Percentiles rank a stretch among this genome's conserved stretches.
Conservation (phyloP, 805 yeast genomes). For the Candida ficus region DNA sequence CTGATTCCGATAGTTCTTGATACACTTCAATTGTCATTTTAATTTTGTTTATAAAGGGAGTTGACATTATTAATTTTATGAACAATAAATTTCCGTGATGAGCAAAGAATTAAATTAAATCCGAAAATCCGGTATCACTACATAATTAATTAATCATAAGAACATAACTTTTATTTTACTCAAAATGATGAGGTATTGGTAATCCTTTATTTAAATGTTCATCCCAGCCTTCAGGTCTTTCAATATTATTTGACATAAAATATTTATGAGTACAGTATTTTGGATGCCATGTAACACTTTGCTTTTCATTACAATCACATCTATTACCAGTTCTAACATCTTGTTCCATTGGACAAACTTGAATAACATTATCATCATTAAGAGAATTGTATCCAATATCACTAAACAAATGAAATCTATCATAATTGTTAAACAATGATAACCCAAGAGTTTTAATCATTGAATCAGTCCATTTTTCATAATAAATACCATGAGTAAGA, state of each 20-base stretch:
- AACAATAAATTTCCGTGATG: not conserved
- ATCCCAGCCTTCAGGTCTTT: constrained; percentile 70
- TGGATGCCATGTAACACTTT: constrained; percentile 70
- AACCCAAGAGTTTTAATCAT: constrained; percentile 84
- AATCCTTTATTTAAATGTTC: not conserved
- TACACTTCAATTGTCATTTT: constrained; percentile 18
- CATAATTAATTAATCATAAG: too few species aligned
- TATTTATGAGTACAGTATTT: constrained; percentile 67
- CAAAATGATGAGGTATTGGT: not conserved
- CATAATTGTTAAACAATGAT: constrained; percentile 65
- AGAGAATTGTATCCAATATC: not conserved
- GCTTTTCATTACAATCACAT: constrained; percentile 38
- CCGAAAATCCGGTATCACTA: too few species aligned
- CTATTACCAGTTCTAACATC: not conserved
- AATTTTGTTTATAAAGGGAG: too few species aligned
- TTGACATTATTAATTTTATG: too few species aligned
- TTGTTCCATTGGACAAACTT: not conserved
- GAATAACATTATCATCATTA: not conserved
- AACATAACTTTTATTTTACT: too few species aligned
- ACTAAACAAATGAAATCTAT: constrained; percentile 33
- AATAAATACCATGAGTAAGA: constrained; percentile 75
- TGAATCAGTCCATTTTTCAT: constrained; percentile 91
- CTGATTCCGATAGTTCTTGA: constrained; percentile 15
- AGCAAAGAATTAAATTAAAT: not conserved
- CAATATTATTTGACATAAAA: constrained; percentile 46